phyloP scores from a whole-genome alignment of 495 filamentous ascomycete genomes.

The Glarea lozoyensis region DNA sequence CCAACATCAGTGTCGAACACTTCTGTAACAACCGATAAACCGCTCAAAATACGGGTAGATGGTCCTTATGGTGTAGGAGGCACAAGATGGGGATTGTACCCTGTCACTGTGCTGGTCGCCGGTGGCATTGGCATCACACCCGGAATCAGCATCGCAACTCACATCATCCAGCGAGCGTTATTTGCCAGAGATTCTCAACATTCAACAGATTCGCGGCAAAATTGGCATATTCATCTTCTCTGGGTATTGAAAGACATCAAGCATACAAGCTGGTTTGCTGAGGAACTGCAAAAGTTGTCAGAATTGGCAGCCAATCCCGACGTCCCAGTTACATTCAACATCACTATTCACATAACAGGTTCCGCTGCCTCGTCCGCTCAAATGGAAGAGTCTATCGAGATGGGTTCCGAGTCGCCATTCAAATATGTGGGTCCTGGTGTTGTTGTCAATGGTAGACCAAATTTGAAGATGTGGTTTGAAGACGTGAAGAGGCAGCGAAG shows the following conservation, averaged over 20 bases:
- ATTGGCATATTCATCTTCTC: constrained; percentile 15
- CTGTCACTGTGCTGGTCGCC: constrained; percentile 9
- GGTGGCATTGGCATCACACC: constrained; percentile 20
- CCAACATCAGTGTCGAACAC: too few relatives aligned
- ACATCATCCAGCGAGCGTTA: constrained; percentile 8
- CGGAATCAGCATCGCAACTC: constrained; percentile 15
- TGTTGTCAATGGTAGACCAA: constrained; percentile 9
- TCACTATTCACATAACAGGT: constrained; percentile 10
- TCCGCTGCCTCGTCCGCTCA: not conserved
- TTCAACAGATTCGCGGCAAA: too few relatives aligned
- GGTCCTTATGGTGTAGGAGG: constrained; percentile 14
- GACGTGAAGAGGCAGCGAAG: not conserved
- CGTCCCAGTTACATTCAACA: constrained; percentile 9
- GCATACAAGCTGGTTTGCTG: constrained; percentile 14
- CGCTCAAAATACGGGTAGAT: constrained; percentile 9
- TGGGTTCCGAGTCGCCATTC: not conserved
- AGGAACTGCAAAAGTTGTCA: constrained; percentile 6
- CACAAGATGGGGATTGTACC: constrained; percentile 9
- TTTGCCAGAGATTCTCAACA: not conserved
- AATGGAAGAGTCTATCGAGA: not conserved
- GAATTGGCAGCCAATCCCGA: not conserved
- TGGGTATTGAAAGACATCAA: constrained; percentile 9
- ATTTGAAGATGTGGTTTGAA: constrained; percentile 7
- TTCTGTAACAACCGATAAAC: too few relatives aligned
- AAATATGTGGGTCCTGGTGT: constrained; percentile 7